Evolutionary conservation across 1,284 basidiomycete genomes (phyloP), one percentile per base, ranked within the genome.

Genomic region (Ustilago curta): DNA sequence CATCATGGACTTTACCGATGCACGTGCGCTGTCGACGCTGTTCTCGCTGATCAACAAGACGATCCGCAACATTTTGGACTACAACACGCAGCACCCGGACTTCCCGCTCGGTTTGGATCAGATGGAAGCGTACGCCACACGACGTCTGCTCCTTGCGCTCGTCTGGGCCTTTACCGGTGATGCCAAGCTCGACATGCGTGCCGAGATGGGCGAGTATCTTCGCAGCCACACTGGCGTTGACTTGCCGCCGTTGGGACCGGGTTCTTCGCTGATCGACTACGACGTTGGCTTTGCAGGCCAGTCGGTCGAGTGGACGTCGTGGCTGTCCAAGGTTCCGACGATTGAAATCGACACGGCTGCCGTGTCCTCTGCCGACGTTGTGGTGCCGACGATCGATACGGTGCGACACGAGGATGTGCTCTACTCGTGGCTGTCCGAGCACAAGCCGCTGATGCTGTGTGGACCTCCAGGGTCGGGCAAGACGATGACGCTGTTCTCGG

Each of bases 401-500:
- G 92, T 99, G 39, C 93, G 97, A 37, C 97, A 99, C 84, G 97
- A 99, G 85, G 95, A 98, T 83, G 94, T 99, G 29, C 87, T 99
- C 1, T 99, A 99, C 86, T 97, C 95, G 0, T 99, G 96, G 95
- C 88, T 99, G 2, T 95, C 95, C 0, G 97, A 99, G 85, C 96
- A 99, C 87, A 98, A 98, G 85, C 97, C 97, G 6, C 89, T 99
- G 60, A 93, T 99, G 90, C 89, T 99, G 23, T 99, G 97, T 85
- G 97, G 97, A 50, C 97, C 97, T 80, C 97, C 97, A 8, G 97
- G 97, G 82, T 98, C 96, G 25, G 97, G 97, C 42, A 99, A 99
- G 88, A 99, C 97, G 5, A 99, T 99, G 97, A 99, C 97, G 0
- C 88, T 99, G n/a, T 98, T 99, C 87, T 97, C 94, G 76, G 97